These are phyloP conservation scores for Diaporthe eres DNA, from an alignment of 2,329 filamentous ascomycete species.

Conservation along the genomic window DNA sequence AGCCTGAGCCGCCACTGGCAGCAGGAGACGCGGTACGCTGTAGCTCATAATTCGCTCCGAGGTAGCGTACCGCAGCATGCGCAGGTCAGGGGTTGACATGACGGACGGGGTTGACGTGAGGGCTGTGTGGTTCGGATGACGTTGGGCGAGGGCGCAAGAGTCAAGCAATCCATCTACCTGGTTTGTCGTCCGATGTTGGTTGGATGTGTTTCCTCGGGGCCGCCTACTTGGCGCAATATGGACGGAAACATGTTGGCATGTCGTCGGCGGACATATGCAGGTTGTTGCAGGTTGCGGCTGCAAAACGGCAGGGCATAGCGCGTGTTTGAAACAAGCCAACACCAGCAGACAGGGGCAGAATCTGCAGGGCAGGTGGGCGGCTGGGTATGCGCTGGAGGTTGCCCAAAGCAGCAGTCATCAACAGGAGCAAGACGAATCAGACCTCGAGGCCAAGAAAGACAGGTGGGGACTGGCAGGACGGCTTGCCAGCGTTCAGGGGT, in stretches of 20 bases:
- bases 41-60: neutral
- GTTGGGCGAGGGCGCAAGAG: conserved; percentile 11
- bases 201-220: conserved; percentile 24
- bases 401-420: conserved; percentile 14
- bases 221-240: conserved; percentile 29
- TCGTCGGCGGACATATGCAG: conserved; percentile 15
- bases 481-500: conserved; percentile 19
- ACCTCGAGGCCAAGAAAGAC: neutral
- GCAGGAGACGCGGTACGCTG: neutral
- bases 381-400: conserved; percentile 24
- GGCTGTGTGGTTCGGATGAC: conserved; percentile 21
- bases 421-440: conserved; percentile 25
- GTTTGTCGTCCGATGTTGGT: conserved; percentile 4
- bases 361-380: conserved; percentile 31
- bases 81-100: conserved; percentile 16
- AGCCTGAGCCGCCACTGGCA: conserved; percentile 8
- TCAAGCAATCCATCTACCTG: conserved; percentile 13
- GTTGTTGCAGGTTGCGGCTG: conserved; percentile 28
- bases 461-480: conserved; percentile 18
- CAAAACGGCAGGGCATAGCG: conserved; percentile 31
- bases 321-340: conserved; percentile 39
- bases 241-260: conserved; percentile 23
- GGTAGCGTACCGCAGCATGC: conserved; percentile 15
- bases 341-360: conserved; percentile 21
- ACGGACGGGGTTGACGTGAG: conserved; percentile 20